Evolutionary conservation across 2,329 filamentous ascomycete genomes (phyloP).

Genomic region (Apiospora saccharicola): DNA sequence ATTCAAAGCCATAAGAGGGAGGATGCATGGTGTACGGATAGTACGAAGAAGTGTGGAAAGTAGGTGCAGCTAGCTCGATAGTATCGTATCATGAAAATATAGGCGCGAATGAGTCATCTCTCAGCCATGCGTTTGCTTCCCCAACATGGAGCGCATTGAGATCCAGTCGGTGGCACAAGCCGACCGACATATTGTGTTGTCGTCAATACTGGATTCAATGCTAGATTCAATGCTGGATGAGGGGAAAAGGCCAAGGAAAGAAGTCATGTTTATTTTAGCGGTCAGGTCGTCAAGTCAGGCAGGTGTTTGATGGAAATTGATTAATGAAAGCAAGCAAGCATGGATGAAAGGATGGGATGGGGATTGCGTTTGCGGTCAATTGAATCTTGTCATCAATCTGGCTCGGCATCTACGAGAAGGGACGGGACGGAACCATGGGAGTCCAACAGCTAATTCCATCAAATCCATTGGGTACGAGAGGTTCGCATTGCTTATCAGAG

Average conservation of each 20-base stretch:
- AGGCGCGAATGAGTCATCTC: neutral
- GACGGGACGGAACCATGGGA: constrained; percentile 1
- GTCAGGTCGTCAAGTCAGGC: neutral
- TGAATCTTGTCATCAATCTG: constrained; percentile 6
- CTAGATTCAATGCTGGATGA: neutral
- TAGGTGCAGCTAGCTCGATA: neutral
- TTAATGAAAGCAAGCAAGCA: neutral
- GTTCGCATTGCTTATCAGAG: neutral
- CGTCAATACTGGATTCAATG: neutral
- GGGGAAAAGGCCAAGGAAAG: neutral
- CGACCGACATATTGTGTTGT: neutral
- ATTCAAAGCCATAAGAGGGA: neutral
- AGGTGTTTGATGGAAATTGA: neutral
- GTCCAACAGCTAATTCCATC: neutral
- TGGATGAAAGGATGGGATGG: neutral
- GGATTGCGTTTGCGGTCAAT: neutral
- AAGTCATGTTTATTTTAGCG: neutral
- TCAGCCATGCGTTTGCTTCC: neutral
- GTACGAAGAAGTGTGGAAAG: neutral
- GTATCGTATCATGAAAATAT: neutral
- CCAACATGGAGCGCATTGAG: neutral
- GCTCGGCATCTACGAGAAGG: neutral
- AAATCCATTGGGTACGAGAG: neutral
- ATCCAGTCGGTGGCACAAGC: neutral
- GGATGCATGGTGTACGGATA: neutral